Percentiles rank a stretch among this genome's conserved stretches.
Conservation (phyloP, 2,329 filamentous ascomycete genomes). For the Acephala macrosclerotiorum region DNA sequence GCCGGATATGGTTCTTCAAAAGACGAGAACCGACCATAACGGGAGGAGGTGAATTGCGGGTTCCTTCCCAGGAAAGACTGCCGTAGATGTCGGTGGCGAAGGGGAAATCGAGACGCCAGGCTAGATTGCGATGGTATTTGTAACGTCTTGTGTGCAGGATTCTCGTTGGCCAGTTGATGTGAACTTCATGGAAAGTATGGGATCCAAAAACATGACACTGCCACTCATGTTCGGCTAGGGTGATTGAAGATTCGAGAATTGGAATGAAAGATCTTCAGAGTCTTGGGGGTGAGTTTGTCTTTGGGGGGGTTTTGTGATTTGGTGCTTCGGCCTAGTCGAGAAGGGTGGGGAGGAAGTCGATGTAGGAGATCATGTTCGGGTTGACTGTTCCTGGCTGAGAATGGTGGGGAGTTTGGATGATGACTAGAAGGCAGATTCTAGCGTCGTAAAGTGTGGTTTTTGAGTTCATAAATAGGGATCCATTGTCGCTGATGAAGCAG, state of each 20-base stretch:
- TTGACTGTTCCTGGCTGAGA: conserved; percentile 38
- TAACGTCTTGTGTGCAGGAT: conserved; percentile 51
- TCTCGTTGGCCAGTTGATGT: conserved; percentile 59
- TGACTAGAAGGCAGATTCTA: conserved; percentile 47
- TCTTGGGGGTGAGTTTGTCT: neutral
- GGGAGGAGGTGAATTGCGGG: conserved; percentile 41
- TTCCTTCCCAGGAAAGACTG: conserved; percentile 52
- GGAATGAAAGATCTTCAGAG: conserved; percentile 46
- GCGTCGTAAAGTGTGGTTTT: conserved; percentile 53
- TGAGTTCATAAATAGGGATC: conserved; percentile 51
- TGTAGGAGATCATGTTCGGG: conserved; percentile 48
- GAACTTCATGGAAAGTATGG: conserved; percentile 59
- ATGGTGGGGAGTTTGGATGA: conserved; percentile 45
- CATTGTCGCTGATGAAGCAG: conserved; percentile 51
- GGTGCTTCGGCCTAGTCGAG: conserved; percentile 44
- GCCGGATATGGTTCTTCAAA: conserved; percentile 52
- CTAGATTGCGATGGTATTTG: conserved; percentile 60
- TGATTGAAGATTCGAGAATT: conserved; percentile 39
- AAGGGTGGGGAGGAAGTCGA: conserved; percentile 50
- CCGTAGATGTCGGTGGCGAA: conserved; percentile 56
- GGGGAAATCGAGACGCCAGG: conserved; percentile 57
- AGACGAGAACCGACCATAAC: conserved; percentile 50
- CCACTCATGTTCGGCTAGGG: conserved; percentile 26
- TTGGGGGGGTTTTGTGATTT: neutral
- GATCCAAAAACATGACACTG: conserved; percentile 55